Evolutionary conservation across 345 rosid species (phyloP).

Genomic region (Linum trigynum): DNA sequence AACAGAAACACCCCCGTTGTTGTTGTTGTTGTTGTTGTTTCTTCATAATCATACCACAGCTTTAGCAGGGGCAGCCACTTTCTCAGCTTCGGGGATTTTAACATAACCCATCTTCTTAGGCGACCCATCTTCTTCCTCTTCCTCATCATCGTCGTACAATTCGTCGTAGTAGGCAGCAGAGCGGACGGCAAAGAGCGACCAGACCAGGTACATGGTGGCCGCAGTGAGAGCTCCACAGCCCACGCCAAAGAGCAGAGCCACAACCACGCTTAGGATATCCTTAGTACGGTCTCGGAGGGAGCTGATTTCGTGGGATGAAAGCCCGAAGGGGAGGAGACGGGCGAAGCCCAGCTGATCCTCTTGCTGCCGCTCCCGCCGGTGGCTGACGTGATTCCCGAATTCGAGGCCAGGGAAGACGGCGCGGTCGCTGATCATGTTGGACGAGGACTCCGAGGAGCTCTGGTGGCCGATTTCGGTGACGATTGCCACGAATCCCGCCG

Average conservation of each 20-base stretch:
- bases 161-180: not conserved
- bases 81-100: constrained; percentile 41
- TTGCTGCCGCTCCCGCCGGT: not conserved
- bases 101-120: constrained; percentile 76
- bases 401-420: not conserved
- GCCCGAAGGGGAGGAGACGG: constrained; percentile 11
- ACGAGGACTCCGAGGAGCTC: constrained; percentile 13
- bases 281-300: constrained; percentile 70
- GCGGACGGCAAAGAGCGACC: constrained; percentile 60
- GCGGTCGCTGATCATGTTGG: constrained; percentile 7
- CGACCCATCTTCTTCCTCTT: constrained; percentile 13
- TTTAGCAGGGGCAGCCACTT: constrained; percentile 22
- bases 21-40: no score
- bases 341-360: not conserved
- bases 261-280: constrained; percentile 83
- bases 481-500: constrained; percentile 47
- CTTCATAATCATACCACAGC: not conserved
- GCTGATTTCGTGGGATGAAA: constrained; percentile 32
- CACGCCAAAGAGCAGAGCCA: constrained; percentile 77
- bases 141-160: constrained; percentile 18
- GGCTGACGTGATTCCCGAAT: not conserved
- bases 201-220: constrained; percentile 72
- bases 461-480: constrained; percentile 50
- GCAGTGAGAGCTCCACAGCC: constrained; percentile 95
- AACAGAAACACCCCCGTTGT: not conserved